phyloP scores from a whole-genome alignment of 1,284 basidiomycete genomes.

The Wallemia ichthyophaga region DNA sequence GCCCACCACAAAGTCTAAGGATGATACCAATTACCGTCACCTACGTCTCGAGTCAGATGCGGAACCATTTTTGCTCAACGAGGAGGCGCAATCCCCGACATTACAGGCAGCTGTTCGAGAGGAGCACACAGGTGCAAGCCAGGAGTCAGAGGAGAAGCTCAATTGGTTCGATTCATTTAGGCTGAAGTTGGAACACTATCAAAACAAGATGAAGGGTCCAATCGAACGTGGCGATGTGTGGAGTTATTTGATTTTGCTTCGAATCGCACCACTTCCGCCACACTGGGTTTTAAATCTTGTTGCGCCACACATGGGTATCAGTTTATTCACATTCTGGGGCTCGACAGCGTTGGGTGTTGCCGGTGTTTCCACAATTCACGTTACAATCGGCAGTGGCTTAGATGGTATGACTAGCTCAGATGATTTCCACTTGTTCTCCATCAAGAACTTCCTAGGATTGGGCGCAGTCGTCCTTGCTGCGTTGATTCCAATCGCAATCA shows the following conservation, averaged over 20 bases:
- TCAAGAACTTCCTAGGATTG: constrained; percentile 53
- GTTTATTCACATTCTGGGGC: constrained; percentile 55
- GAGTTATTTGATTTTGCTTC: constrained; percentile 10
- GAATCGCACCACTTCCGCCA: constrained; percentile 69
- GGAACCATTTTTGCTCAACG: neutral
- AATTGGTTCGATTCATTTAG: neutral
- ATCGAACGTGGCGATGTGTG: neutral
- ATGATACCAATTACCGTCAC: neutral
- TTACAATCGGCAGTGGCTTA: constrained; percentile 69
- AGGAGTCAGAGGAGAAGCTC: neutral
- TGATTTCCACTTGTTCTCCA: constrained; percentile 73
- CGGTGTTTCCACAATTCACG: constrained; percentile 76
- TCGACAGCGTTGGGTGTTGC: constrained; percentile 72
- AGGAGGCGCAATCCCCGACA: neutral
- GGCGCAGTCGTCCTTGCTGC: constrained; percentile 62
- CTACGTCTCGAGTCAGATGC: neutral
- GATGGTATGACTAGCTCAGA: constrained; percentile 79
- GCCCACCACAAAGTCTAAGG: neutral
- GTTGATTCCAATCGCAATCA: constrained; percentile 46
- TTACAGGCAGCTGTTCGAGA: neutral
- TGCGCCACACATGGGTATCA: constrained; percentile 74
- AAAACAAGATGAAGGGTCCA: neutral
- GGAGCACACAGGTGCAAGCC: neutral
- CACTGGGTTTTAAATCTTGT: constrained; percentile 90
- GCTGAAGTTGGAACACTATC: neutral